A percentile compares a stretch with the other conserved stretches of the same genome.
These are phyloP conservation scores for Colletotrichum euphorbiae DNA, from an alignment of 2,329 filamentous ascomycete species.

Conservation along the genomic window DNA sequence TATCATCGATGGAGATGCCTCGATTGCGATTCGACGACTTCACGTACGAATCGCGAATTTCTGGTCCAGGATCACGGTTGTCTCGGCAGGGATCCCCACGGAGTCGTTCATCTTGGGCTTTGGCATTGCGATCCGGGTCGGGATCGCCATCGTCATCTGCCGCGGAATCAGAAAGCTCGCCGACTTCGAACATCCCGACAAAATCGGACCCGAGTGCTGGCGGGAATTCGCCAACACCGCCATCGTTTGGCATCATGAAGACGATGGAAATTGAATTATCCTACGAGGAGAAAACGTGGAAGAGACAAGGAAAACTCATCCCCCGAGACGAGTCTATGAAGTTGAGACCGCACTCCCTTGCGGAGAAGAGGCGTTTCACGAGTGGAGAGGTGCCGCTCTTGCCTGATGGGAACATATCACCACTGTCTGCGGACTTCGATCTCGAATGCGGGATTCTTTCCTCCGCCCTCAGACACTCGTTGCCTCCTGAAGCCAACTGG, in stretches of 20 bases:
- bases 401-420: neutral
- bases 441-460: neutral
- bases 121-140: neutral
- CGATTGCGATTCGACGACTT: slow-evolving; percentile 36
- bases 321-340: neutral
- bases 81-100: neutral
- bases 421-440: neutral
- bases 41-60: slow-evolving; percentile 27
- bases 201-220: neutral
- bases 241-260: slow-evolving; percentile 30
- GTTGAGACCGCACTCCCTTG: slow-evolving; percentile 7
- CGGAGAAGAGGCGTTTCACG: slow-evolving; percentile 15
- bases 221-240: neutral
- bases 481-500: slow-evolving; percentile 11
- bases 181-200: neutral
- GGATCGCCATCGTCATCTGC: neutral
- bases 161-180: neutral
- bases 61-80: slow-evolving; percentile 3
- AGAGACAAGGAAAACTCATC: neutral
- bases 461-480: slow-evolving; percentile 1
- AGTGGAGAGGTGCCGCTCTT: neutral
- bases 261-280: slow-evolving; percentile 35
- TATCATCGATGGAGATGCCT: slow-evolving; percentile 8
- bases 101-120: slow-evolving; percentile 18
- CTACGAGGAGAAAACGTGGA: slow-evolving; percentile 27